Evolutionary conservation across 2,329 filamentous ascomycete genomes (phyloP), one percentile per base, ranked within the genome.

Genomic region (Colletotrichum aenigma): DNA sequence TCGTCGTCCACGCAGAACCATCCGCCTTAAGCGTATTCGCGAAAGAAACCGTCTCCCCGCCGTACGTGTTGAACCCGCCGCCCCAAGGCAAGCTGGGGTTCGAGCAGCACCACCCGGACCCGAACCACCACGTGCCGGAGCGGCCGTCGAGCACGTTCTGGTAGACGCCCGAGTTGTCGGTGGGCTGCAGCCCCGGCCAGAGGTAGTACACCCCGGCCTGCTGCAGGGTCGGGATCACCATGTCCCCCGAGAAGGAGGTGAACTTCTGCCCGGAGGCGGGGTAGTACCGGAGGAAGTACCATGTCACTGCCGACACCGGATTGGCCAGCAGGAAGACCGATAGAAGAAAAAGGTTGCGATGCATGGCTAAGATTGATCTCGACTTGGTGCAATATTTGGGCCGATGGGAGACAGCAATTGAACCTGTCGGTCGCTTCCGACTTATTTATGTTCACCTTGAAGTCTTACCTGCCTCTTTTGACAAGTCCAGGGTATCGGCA

Each of bases 101-200:
- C 7, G 79, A 81, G 75, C 84, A 85, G 71, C 84, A 85, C 85
- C 83, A 85, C 2, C 84, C 84, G 16, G 79, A 81, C 6, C 82
- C 83, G 65, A 86, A 84, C 83, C 83, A 84, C 84, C 84, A 85
- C 2, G 81, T 83, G 3, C 84, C 83, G 13, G 79, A 83, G 1
- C 83, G 78, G 9, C 84, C 84, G 73, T 85, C 84, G 4, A 86
- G 79, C 6, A 85, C 85, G 24, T 83, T 83, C 72, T 85, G 83
- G 72, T 85, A 86, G 7, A 85, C 82, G 24, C 84, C 84, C 28
- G 79, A 82, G 67, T 81, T 81, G 67, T 84, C 83, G 1, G 81
- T 83, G 5, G 84, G 82, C 73, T 86, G 83, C 8, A 86, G 80
- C 2, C 84, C 84, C 1, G 84, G 84, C 84, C 83, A 85, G 7